These are phyloP conservation scores for Entomortierella chlamydospora DNA, from an alignment of 192 early-diverging fungal genomes.

Conservation along the genomic window DNA sequence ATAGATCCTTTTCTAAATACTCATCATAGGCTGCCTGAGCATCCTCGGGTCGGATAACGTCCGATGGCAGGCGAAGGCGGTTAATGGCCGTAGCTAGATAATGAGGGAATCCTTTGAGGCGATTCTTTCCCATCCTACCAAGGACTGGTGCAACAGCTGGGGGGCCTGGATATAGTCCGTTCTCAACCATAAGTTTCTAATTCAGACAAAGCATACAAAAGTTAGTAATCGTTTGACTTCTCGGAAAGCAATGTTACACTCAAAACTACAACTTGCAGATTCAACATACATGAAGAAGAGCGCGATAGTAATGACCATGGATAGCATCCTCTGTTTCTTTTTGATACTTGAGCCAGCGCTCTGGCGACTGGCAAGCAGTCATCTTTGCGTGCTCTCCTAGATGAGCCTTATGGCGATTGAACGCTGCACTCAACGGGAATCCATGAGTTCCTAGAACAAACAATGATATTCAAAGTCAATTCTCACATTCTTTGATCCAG, in stretches of 20 bases:
- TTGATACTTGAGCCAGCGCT: slow-evolving; percentile 75
- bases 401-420: slow-evolving; percentile 33
- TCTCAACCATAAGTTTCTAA: slow-evolving; percentile 69
- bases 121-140: slow-evolving; percentile 67
- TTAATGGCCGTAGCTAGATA: slow-evolving; percentile 71
- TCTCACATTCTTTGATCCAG: not conserved
- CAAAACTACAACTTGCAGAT: no score
- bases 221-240: no score
- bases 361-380: slow-evolving; percentile 83
- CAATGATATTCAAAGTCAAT: not conserved
- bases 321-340: slow-evolving; percentile 69
- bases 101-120: slow-evolving; percentile 62
- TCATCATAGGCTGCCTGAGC: slow-evolving; percentile 57
- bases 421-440: slow-evolving; percentile 57
- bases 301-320: slow-evolving; percentile 78
- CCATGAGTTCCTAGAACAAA: slow-evolving; percentile 16
- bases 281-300: slow-evolving; percentile 72
- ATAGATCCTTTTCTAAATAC: slow-evolving; percentile 39
- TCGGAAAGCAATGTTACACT: no score
- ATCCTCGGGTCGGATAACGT: slow-evolving; percentile 53
- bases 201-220: not conserved
- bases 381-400: slow-evolving; percentile 75
- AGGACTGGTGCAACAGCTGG: slow-evolving; percentile 63
- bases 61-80: slow-evolving; percentile 59
- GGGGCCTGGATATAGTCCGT: slow-evolving; percentile 56